phyloP scores from a whole-genome alignment of 129 eudicot genomes.

The Helianthus tuberosus region DNA sequence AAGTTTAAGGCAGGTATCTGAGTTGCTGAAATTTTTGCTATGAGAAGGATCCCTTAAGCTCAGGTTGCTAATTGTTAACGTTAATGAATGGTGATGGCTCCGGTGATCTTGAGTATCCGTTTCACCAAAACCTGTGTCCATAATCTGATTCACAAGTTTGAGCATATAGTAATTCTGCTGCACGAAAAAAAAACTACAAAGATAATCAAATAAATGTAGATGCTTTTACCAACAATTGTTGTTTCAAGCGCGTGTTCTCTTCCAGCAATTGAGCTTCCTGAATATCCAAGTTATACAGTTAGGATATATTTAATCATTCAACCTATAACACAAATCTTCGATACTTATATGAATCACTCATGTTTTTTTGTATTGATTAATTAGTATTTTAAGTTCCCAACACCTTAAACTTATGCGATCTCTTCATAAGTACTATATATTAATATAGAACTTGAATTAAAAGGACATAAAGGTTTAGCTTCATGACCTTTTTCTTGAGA shows the following conservation, averaged over 20 bases:
- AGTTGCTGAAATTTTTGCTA: too few relatives aligned
- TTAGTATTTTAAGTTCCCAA: background rate
- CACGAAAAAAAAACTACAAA: background rate
- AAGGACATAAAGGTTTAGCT: conserved; percentile 16
- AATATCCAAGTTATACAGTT: conserved; percentile 9
- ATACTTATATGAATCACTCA: background rate
- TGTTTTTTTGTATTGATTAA: background rate
- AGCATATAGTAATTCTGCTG: too few relatives aligned
- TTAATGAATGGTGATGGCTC: too few relatives aligned
- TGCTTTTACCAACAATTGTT: conserved; percentile 22
- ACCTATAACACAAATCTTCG: background rate
- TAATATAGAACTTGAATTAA: background rate
- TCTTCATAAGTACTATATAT: background rate
- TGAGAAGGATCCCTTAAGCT: too few relatives aligned
- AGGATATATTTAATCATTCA: too few relatives aligned
- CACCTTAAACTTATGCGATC: background rate
- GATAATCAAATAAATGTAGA: background rate
- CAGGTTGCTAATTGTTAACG: too few relatives aligned
- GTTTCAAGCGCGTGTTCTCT: conserved; percentile 29
- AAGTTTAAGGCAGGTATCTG: too few relatives aligned
- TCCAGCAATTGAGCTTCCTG: conserved; percentile 35
- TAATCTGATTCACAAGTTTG: too few relatives aligned
- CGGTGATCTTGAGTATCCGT: too few relatives aligned
- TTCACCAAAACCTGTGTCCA: too few relatives aligned
- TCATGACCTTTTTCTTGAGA: conserved; percentile 35